A percentile compares a stretch with the other conserved stretches of the same genome.
Evolutionary conservation across 371 early-diverging fungal species (phyloP).

Genomic region (Mucor ambiguus): DNA sequence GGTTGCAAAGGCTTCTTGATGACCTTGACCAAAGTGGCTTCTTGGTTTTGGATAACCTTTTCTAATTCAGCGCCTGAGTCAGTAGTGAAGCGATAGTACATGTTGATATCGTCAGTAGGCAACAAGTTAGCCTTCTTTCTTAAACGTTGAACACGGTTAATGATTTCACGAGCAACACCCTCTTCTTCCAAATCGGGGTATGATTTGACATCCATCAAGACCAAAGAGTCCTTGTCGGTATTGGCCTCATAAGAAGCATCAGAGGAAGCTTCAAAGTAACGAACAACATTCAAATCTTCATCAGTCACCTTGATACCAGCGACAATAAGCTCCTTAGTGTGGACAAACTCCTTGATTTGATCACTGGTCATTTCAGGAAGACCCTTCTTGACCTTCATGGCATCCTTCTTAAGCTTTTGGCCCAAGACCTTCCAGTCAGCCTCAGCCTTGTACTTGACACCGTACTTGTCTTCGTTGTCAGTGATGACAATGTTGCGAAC

Average conservation of each 20-base stretch:
- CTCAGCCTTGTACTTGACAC: conserved; percentile 89
- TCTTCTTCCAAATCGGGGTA: conserved; percentile 89
- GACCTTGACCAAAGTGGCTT: conserved; percentile 69
- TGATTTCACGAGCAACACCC: conserved; percentile 96
- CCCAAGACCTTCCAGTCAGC: conserved; percentile 93
- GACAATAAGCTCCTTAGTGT: conserved; percentile 68
- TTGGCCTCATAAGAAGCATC: conserved; percentile 72
- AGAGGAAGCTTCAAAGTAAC: conserved; percentile 72
- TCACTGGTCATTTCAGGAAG: conserved; percentile 77
- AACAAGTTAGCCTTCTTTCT: conserved; percentile 91
- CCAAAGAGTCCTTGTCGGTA: conserved; percentile 84
- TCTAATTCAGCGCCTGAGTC: conserved; percentile 73
- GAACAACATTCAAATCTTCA: conserved; percentile 83
- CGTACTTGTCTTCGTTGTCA: conserved; percentile 88
- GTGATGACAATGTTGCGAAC: conserved; percentile 86
- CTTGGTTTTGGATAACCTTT: conserved; percentile 71
- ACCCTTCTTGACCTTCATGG: conserved; percentile 87
- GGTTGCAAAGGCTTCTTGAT: conserved; percentile 71
- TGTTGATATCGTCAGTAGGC: conserved; percentile 86
- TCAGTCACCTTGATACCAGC: conserved; percentile 82
- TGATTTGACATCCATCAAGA: conserved; percentile 87
- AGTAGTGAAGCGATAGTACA: conserved; percentile 76
- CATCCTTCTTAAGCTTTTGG: conserved; percentile 87
- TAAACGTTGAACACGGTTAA: conserved; percentile 98
- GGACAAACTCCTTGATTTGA: conserved; percentile 83